Percentiles rank a stretch among this genome's conserved stretches.
Conservation (phyloP, 169 alveolate species). For the Amoebophrya sp. region DNA sequence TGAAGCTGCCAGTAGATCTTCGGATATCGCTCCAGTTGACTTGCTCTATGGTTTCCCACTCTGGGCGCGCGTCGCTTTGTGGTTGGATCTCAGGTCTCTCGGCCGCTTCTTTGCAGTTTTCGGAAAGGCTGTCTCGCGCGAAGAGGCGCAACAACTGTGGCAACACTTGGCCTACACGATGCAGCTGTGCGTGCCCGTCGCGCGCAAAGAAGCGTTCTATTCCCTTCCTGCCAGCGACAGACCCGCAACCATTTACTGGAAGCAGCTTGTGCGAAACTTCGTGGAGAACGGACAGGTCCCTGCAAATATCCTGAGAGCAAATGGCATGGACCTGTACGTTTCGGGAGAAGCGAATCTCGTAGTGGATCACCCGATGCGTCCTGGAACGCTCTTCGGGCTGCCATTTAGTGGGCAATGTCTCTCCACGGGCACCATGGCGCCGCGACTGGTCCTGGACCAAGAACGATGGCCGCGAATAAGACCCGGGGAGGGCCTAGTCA, state of each 20-base stretch:
- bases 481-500: background rate
- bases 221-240: background rate
- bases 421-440: background rate
- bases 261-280: background rate
- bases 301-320: background rate
- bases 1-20: background rate
- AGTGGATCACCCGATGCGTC: background rate
- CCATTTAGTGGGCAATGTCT: background rate
- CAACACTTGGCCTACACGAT: background rate
- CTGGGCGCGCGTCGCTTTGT: background rate
- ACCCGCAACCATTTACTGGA: background rate
- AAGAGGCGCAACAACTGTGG: background rate
- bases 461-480: background rate
- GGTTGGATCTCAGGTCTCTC: background rate
- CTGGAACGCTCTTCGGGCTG: background rate
- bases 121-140: background rate
- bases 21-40: no score
- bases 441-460: background rate
- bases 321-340: background rate
- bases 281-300: background rate
- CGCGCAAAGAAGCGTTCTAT: no score
- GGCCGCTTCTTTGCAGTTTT: background rate
- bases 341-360: background rate
- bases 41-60: background rate
- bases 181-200: background rate